phyloP scores from a whole-genome alignment of 352 stramenopile species.

The Globisporangium camurandrum region DNA sequence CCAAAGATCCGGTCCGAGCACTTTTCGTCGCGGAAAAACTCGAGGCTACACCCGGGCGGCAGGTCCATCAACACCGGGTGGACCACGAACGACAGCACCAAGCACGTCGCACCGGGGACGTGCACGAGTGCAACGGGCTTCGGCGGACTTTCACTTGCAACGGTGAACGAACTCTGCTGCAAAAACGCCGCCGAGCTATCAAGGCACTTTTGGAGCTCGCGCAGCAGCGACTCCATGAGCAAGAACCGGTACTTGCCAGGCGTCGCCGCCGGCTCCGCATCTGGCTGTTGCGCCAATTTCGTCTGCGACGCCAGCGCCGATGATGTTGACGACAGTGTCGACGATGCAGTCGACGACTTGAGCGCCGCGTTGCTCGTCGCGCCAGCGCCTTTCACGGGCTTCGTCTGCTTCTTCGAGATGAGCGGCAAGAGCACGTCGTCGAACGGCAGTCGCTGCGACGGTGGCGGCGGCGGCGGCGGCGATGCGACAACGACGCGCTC shows the following conservation, averaged over 20 bases:
- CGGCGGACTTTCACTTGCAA: slow-evolving; percentile 61
- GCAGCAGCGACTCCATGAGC: slow-evolving; percentile 51
- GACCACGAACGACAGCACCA: slow-evolving; percentile 73
- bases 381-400: slow-evolving; percentile 18
- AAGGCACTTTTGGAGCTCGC: slow-evolving; percentile 43
- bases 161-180: slow-evolving; percentile 43
- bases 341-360: slow-evolving; percentile 1
- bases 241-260: slow-evolving; percentile 49
- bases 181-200: slow-evolving; percentile 40
- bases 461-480: slow-evolving; percentile 15
- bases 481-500: slow-evolving; percentile 10
- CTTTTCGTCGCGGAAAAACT: slow-evolving; percentile 60
- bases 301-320: slow-evolving; percentile 12
- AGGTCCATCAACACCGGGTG: slow-evolving; percentile 79
- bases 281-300: slow-evolving; percentile 24
- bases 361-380: slow-evolving; percentile 13
- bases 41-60: slow-evolving; percentile 52
- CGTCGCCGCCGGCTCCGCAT: slow-evolving; percentile 19
- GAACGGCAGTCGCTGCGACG: too few species aligned
- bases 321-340: not conserved
- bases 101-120: slow-evolving; percentile 51
- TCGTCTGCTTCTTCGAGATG: slow-evolving; percentile 31
- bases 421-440: slow-evolving; percentile 14
- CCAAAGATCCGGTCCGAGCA: slow-evolving; percentile 60
- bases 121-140: slow-evolving; percentile 51